Evolutionary conservation across 2,329 filamentous ascomycete genomes (phyloP), one percentile per base, ranked within the genome.

Genomic region (Colletotrichum sojae): DNA sequence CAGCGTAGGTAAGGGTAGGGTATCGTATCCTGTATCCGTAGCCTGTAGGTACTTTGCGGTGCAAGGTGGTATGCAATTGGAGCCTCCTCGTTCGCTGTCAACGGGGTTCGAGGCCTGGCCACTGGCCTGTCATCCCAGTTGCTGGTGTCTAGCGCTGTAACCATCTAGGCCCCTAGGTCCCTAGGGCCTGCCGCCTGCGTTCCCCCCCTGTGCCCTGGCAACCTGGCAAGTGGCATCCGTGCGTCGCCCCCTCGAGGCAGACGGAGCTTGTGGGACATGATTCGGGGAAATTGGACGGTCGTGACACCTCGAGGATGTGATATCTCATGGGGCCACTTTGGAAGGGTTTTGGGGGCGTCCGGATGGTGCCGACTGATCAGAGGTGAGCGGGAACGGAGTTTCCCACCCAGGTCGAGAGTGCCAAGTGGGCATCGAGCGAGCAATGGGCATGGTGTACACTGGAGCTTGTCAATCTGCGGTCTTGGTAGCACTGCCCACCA

Each of bases 201-300:
- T 18, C 48, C 48, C 48, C 13, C 48, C 48, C 13, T 16, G 39
- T 36, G 31, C 25, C 52, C 52, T 63, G 60, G 27, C 49, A 49
- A 60, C 52, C 52, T 63, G 60, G 27, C 49, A 49, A 60, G 61
- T 55, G 55, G 25, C 62, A 69, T 69, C 66, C 55, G 66, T 69
- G 66, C 66, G 55, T 69, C 43, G 39, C 56, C 31, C 56, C 49
- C 43, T 13, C 40, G 52, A 53, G 51, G 6, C 46, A 25, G 45
- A 59, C 66, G 62, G 54, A 66, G 51, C 55, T 51, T 66, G 66
- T 69, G 66, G 62, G 51, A 69, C 62, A 69, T 69, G 66, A 69
- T 66, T 69, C 66, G 66, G 66, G 66, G 66, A 69, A 66, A 69
- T 69, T 69, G 55, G 55, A 60, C 56, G 49, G 66, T 46, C 16